These are phyloP conservation scores for Berberis thunbergii DNA, from an alignment of 164 flowering plant genomes.

Conservation along the genomic window DNA sequence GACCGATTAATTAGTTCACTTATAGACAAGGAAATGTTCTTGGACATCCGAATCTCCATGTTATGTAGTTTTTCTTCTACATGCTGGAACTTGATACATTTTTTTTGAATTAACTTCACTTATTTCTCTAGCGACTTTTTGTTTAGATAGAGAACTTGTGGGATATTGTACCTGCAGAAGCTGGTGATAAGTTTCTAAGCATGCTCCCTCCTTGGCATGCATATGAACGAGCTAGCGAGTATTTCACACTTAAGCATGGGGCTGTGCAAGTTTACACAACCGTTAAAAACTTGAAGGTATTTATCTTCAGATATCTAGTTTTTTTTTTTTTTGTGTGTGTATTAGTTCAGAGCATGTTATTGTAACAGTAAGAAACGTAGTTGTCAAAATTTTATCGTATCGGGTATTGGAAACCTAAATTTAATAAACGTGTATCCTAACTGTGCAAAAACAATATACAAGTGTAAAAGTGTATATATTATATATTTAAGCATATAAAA, in stretches of 20 bases:
- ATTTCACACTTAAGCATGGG: conserved; percentile 70
- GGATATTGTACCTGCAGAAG: conserved; percentile 68
- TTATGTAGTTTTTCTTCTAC: not conserved
- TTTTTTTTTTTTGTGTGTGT: no score
- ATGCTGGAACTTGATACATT: not conserved
- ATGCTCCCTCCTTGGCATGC: conserved; percentile 99
- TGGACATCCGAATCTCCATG: no score
- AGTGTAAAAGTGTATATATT: no score
- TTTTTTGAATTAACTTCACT: not conserved
- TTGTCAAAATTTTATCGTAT: no score
- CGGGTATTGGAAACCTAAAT: no score
- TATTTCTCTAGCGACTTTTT: not conserved
- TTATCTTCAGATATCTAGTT: not conserved
- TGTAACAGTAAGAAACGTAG: no score
- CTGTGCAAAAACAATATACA: no score
- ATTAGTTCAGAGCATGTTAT: no score
- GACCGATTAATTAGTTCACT: no score
- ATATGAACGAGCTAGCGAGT: conserved; percentile 86
- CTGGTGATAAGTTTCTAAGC: conserved; percentile 79
- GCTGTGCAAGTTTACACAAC: conserved; percentile 81
- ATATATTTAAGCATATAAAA: no score
- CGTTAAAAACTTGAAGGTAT: conserved; percentile 72
- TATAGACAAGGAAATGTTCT: no score
- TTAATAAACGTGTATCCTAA: no score
- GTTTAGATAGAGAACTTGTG: conserved; percentile 55